Evolutionary conservation across 371 early-diverging fungal species (phyloP).

Genomic region (Syncephalastrum sp.): DNA sequence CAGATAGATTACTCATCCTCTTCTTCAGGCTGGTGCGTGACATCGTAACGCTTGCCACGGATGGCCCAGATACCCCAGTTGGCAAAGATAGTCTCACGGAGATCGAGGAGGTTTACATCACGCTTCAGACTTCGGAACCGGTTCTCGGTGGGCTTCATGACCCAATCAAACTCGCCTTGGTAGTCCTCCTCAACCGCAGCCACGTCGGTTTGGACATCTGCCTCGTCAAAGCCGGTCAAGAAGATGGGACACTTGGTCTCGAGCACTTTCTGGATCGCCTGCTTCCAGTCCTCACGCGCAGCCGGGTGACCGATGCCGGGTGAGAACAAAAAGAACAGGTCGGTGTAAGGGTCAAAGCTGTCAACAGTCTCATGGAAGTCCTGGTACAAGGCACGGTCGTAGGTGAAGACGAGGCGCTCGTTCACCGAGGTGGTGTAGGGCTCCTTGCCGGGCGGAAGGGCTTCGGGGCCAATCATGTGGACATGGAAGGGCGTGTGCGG

Average conservation of each 20-base stretch:
- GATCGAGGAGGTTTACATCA: constrained; percentile 73
- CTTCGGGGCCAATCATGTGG: constrained; percentile 84
- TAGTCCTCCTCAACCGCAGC: constrained; percentile 61
- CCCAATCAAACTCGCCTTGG: constrained; percentile 71
- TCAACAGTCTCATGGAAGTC: constrained; percentile 50
- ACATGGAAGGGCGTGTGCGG: constrained; percentile 77
- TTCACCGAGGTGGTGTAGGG: constrained; percentile 45
- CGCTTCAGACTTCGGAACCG: constrained; percentile 73
- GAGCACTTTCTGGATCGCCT: constrained; percentile 65
- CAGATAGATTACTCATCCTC: constrained; percentile 17
- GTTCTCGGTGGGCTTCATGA: constrained; percentile 71
- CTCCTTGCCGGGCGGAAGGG: constrained; percentile 56
- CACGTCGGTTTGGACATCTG: constrained; percentile 67
- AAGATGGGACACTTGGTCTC: constrained; percentile 85
- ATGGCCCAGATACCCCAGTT: constrained; percentile 86
- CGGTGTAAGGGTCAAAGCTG: constrained; percentile 78
- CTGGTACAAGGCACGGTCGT: constrained; percentile 44
- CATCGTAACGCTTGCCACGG: constrained; percentile 84
- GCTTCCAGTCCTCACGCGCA: constrained; percentile 70
- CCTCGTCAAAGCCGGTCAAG: constrained; percentile 75
- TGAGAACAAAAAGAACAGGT: constrained; percentile 80
- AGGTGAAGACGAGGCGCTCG: constrained; percentile 53
- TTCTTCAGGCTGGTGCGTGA: constrained; percentile 47
- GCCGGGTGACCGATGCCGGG: constrained; percentile 74
- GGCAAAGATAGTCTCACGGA: constrained; percentile 72